Evolutionary conservation across 768 basidiomycete species (phyloP).

Genomic region (Dacryopinax primogenitus): DNA sequence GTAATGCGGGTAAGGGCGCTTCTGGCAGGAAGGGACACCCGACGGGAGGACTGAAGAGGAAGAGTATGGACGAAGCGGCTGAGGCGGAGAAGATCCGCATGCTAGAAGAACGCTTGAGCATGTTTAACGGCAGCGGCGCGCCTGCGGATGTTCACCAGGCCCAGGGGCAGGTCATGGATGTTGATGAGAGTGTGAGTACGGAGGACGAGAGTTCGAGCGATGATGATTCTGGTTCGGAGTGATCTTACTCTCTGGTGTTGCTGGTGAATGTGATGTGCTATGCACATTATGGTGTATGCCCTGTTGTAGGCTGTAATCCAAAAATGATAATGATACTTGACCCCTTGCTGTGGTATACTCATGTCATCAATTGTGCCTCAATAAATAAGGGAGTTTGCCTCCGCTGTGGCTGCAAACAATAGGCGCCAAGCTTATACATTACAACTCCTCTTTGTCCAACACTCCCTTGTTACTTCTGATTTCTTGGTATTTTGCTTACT

Average conservation of each 20-base stretch:
- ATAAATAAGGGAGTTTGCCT: background rate
- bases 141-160: slow-evolving; percentile 18
- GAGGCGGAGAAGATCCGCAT: slow-evolving; percentile 90
- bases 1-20: slow-evolving; percentile 19
- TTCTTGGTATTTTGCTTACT: background rate
- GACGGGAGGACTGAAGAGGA: slow-evolving; percentile 81
- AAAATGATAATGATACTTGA: background rate
- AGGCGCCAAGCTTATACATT: background rate
- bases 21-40: slow-evolving; percentile 17
- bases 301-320: slow-evolving; percentile 6
- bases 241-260: background rate
- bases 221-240: slow-evolving; percentile 17
- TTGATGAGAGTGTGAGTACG: slow-evolving; percentile 17
- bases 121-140: slow-evolving; percentile 36
- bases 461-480: background rate
- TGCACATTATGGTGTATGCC: no score
- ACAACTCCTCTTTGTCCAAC: background rate
- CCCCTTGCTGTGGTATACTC: background rate
- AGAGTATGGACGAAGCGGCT: slow-evolving; percentile 93
- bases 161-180: slow-evolving; percentile 12
- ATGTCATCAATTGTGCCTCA: background rate
- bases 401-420: background rate
- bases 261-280: no score
- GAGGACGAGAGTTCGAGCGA: slow-evolving; percentile 25
- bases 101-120: slow-evolving; percentile 74